Conservation (phyloP, 495 filamentous ascomycete genomes). For the Penicillium psychrofluorescens region DNA sequence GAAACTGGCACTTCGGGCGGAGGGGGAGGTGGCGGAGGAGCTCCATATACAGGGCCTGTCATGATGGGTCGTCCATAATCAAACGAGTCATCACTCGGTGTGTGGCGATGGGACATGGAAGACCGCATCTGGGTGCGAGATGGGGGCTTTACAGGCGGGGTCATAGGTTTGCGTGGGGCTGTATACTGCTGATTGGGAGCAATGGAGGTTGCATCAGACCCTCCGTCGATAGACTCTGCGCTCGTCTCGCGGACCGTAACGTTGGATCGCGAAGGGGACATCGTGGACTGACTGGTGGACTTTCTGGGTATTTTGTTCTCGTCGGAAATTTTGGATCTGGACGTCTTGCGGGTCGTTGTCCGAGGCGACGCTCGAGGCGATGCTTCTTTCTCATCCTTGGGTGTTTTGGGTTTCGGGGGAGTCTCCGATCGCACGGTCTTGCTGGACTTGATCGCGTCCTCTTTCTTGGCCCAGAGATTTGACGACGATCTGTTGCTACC, state of each 20-base stretch:
- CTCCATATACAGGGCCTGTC: conserved; percentile 22
- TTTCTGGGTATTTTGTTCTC: conserved; percentile 27
- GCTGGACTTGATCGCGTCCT: conserved; percentile 30
- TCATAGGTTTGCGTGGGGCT: conserved; percentile 29
- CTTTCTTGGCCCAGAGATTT: conserved; percentile 32
- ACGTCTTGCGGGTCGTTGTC: conserved; percentile 25
- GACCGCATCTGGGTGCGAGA: conserved; percentile 35
- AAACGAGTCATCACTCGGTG: conserved; percentile 30
- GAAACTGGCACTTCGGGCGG: conserved; percentile 61
- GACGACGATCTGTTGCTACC: conserved; percentile 36
- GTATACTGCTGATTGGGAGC: conserved; percentile 50
- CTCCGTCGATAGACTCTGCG: conserved; percentile 39
- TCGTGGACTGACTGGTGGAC: conserved; percentile 20
- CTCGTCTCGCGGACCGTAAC: conserved; percentile 31
- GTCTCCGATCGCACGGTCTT: conserved; percentile 35
- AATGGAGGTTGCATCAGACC: conserved; percentile 60
- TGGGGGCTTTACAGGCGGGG: conserved; percentile 31
- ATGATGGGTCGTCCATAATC: conserved; percentile 36
- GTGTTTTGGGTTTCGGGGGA: conserved; percentile 29
- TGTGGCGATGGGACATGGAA: conserved; percentile 26
- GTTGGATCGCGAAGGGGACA: conserved; percentile 28
- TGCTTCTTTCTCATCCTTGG: conserved; percentile 22
- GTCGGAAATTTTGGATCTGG: conserved; percentile 25
- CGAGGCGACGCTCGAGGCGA: conserved; percentile 12
- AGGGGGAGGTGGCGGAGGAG: conserved; percentile 75